Evolutionary conservation across 495 filamentous ascomycete species (phyloP), one percentile per base, ranked within the genome.

Genomic region (Aspergillus ostianus): DNA sequence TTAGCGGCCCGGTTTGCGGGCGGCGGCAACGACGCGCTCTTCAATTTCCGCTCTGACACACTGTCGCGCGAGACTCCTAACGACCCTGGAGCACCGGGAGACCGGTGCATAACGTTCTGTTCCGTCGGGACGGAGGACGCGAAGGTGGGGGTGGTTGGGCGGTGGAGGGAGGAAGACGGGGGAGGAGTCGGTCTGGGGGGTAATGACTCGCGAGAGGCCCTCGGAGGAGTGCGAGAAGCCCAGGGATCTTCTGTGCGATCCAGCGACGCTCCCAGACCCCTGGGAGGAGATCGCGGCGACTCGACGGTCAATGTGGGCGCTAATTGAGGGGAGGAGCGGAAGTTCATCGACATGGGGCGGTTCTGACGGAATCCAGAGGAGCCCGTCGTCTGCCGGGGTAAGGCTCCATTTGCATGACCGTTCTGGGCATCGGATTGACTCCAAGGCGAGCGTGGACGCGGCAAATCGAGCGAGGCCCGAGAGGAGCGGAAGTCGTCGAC

Each of bases 1-100:
- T 96, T 98, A 19, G 88, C 87, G 44, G 86, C 85, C 48, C 94
- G 84, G 65, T 94, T 94, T 30, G 91, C 80, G 6, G 88, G 89
- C 15, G 90, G 87, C 20, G 94, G 90, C 36, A 77, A 58, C 36
- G 78, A 80, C 7, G 60, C 63, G 59, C 74, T 78, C 59, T 78
- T 77, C 23, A 63, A 46, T 55, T 76, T 72, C n/a, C 74, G 64
- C 23, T 73, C 72, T 18, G 64, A 53, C 13, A 64, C 58, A 36
- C 66, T 70, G 49, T 59, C 59, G 15, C 59, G 66, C 10, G 66
- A 46, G 63, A 50, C 54, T 60, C 62, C 57, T 63, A 70, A 55
- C 30, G 64, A 53, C 47, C 64, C 8, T 65, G 69, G 23, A 70
- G 62, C 51, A 81, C 84, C 30, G 73, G 69, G 54, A 63, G 74